Base-by-base conservation (phyloP, 768 basidiomycete species). In the Crassisporium funariophilum region DNA sequence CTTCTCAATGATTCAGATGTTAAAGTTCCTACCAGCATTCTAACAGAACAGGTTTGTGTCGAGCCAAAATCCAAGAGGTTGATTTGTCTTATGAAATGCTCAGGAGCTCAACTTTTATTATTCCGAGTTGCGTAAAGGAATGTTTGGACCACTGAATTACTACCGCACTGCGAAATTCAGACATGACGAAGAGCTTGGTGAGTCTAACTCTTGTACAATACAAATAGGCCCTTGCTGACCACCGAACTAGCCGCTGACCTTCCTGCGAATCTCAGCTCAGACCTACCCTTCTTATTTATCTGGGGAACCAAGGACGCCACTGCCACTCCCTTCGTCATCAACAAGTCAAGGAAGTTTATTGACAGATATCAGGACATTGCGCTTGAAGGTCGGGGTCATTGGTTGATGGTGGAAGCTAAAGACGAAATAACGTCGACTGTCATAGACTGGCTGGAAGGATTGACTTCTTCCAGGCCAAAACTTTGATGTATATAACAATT, bases 101-200 rank as follows among this genome's bases (percentile, higher is more conserved):
- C 55, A 86, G 84, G 86, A 88, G 56, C 63, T 79, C 13, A 60
- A 74, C 16, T 77, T 77, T 49, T 83, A 86, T 54, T 17, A 71
- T 12, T 59, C 71, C 4, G 65, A 76, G 46, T 73, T 80, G 15
- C 52, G 64, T 19, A 69, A 73, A 43, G 77, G 77, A 13, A 81
- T 91, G 80, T 70, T 73, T 15, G 87, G 86, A 2, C 86, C 88
- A 3, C 63, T 89, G n/a, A 86, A 85, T 47, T 91, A 88, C 60
- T 91, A 90, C 53, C 78, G 87, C 23, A 88, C 85, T 2, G 62
- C 69, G 10, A 72, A 73, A 49, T 48, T 71, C 48, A 77, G 86
- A n/a, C 78, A 77, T 58, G 79, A 88, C 13, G 89, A 91, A 63
- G 86, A 90, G 58, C 47, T 60, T 35, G 71, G 75, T 77, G 55